Evolutionary conservation across 768 basidiomycete genomes (phyloP), one percentile per base, ranked within the genome.

Genomic region (Lentinula raphanica): DNA sequence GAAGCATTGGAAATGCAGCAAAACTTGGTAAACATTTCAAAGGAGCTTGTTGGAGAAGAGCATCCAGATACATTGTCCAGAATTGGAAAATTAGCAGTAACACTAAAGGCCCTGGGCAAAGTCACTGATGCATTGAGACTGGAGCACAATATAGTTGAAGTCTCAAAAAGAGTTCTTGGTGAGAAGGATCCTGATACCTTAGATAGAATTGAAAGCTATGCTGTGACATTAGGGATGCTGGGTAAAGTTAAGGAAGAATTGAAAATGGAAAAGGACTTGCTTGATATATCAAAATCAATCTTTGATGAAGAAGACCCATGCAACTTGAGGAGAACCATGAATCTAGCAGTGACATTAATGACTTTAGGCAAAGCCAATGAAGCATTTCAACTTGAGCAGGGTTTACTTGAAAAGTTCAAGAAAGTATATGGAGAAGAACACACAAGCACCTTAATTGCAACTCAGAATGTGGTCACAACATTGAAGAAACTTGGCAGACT

Each of bases 371-470:
- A 27, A 25, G 48, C 32, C 39, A 31, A 31, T 27, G 54, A 60
- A n/a, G 59, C 54, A 8, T 23, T 32, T 21, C 13, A 45, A 28
- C 55, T 60, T 17, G 31, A 56, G 29, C 27, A 55, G 23, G 15
- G 27, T 17, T 36, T 60, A 8, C 29, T 60, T 25, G 23, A 60
- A 45, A 15, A 38, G 32, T 29, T 17, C 17, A 27, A n/a, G 21
- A 5, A 46, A 38, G 11, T 56, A 6, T 25, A 56, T n/a, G 59
- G 59, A 48, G 25, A 9, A 21, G 28, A 60, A 12, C 59, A 60
- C 49, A 55, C 21, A 23, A 28, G 48, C 21, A 60, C 59, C 3
- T 27, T 55, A 15, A 1, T 1, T 9, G 31, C 0, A n/a, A 36
- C 21, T 32, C 32, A 35, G 17, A 57, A 50, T 29, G 39, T 60